phyloP scores from a whole-genome alignment of 2,329 filamentous ascomycete species.

The Chaetomium olivaceum region DNA sequence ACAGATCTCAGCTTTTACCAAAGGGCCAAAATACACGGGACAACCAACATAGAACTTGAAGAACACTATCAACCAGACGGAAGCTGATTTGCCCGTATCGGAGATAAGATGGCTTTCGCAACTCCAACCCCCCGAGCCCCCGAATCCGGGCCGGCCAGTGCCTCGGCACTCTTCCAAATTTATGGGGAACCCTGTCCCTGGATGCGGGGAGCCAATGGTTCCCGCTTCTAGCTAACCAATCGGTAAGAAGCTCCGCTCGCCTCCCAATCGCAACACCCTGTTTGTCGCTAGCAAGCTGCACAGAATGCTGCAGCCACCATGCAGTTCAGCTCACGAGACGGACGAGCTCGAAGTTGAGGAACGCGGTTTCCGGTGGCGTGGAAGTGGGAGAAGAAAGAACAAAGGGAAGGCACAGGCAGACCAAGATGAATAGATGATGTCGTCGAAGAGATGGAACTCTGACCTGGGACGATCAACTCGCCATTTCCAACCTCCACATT shows the following conservation, averaged over 20 bases:
- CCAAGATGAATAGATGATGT: not conserved
- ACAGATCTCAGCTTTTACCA: not conserved
- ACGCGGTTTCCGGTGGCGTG: not conserved
- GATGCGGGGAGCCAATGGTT: constrained; percentile 19
- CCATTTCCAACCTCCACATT: not conserved
- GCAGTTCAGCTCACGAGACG: constrained; percentile 1
- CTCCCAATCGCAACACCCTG: not conserved
- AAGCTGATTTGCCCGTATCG: not conserved
- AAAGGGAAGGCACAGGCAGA: not conserved
- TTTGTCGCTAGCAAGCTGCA: not conserved
- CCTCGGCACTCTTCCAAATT: constrained; percentile 20
- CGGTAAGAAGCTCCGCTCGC: not conserved
- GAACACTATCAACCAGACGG: not conserved
- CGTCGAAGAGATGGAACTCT: not conserved
- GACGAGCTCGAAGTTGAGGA: not conserved
- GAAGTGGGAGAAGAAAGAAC: not conserved
- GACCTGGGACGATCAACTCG: not conserved
- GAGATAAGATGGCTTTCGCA: not conserved
- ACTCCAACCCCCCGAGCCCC: not conserved
- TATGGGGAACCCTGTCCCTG: constrained; percentile 23
- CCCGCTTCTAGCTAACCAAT: constrained; percentile 4
- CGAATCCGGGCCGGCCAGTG: constrained; percentile 11
- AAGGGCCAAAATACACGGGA: not conserved
- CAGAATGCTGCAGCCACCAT: not conserved
- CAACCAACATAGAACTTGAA: not conserved